Base-by-base conservation (phyloP, 176 grass and related monocot species). In the Typha latifolia region DNA sequence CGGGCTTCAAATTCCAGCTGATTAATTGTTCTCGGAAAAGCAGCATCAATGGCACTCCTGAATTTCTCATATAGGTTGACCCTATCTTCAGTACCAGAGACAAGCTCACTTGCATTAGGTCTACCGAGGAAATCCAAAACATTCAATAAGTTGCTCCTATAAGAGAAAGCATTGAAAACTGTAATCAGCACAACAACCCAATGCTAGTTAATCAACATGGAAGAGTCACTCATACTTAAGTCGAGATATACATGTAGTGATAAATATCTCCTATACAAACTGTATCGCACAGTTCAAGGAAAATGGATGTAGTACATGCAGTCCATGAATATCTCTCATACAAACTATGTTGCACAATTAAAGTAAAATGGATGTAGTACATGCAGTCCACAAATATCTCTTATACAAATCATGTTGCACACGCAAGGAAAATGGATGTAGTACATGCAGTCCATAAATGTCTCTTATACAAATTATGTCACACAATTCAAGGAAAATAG, bases 131-230 rank as follows among this genome's bases (percentile, higher is more conserved):
- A 99, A 77, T 90, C 83, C 69, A 99, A 77, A 66, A 99, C 94
- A 63, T 90, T 99, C 63, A 99, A 78, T 76, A 93, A 79, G 82
- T 96, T 96, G 14, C 93, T 89, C 63, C 88, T 96, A 80, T 64
- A 24, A 80, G 3, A 62, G 16, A 43, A 47, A 56, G 37, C 19
- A 69, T 49, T 22, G 29, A 51, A 26, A 47, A 47, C 11, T 27
- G 7, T 4, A 11, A 71, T 52, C 51, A 69, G 37, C 56, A 20
- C 15, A 57, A 57, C 16, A 18, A 57, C 52, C 52, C 20, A 57
- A 9, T 14, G 15, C 18, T 57, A 37, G 34, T 37, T 37, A 37
- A 4, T 6, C 34, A 37, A 37, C 7, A 6, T 37, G 2, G 34
- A 37, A 37, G 34, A 0, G 34, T 8, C 7, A 8, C 34, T 8